Evolutionary conservation across 768 basidiomycete genomes (phyloP), one percentile per base, ranked within the genome.

Genomic region (Tylopilus sp.): DNA sequence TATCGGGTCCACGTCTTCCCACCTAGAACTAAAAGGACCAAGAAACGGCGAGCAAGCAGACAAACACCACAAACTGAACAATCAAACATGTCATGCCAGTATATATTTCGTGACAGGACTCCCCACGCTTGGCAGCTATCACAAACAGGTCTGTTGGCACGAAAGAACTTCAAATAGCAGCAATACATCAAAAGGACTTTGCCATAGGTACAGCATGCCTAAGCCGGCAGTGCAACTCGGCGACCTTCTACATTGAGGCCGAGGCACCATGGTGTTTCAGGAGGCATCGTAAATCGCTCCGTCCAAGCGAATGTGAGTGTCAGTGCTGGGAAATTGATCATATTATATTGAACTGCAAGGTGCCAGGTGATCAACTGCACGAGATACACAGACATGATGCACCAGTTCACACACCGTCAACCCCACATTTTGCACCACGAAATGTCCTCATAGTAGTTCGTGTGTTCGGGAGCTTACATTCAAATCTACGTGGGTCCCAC

Each of bases 51-150:
- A 17, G 12, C 9, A 24, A 50, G 52, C 50, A 38, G 33, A 12
- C 26, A 48, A 60, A 66, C 2, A 55, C 50, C 33, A 74, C 77
- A 56, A 78, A 74, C 24, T 68, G 65, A 24, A 77, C 76, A 55
- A 17, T 76, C 56, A 50, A 72, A 65, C 14, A 63, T 48, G 14
- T n/a, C n/a, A n/a, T n/a, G n/a, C n/a, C 66, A 51, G 28, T 65
- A 68, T 2, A 65, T 57, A 17, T 53, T 53, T 43, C 38, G 58
- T 30, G 70, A 36, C 43, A 71, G 67, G 21, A 65, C 63, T 29
- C 63, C 68, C 21, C 65, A n/a, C n/a, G n/a, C n/a, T n/a, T n/a
- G n/a, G n/a, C 70, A 19, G 69, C 17, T 46, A 69, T 65, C 40
- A 54, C 38, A 42, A 61, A 56, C 14, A 13, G 51, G 11, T 4